Evolutionary conservation across 2,329 filamentous ascomycete genomes (phyloP).

Genomic region (Cyphellophora attinorum): DNA sequence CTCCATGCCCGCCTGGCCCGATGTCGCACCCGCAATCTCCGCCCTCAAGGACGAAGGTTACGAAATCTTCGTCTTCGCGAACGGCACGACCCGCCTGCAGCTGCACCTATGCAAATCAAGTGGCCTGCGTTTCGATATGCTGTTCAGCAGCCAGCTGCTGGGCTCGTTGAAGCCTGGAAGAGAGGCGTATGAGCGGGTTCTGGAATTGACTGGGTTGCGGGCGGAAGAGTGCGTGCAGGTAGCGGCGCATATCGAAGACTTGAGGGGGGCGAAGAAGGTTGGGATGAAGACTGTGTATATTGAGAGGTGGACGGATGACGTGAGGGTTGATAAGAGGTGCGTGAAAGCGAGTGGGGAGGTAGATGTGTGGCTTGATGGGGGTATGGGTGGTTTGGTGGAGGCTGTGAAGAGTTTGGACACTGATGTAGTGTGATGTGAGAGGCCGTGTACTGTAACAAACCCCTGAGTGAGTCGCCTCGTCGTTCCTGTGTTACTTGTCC

Average conservation of each 20-base stretch:
- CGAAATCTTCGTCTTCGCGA: constrained; percentile 43
- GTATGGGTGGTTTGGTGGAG: too few species aligned
- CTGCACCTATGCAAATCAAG: constrained; percentile 42
- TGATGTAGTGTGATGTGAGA: too few species aligned
- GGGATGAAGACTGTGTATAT: constrained; percentile 47
- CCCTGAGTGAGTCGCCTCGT: too few species aligned
- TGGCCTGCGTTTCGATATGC: constrained; percentile 39
- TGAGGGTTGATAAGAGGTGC: too few species aligned
- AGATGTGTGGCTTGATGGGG: too few species aligned
- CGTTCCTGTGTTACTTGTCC: too few species aligned
- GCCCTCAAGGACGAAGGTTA: constrained; percentile 27
- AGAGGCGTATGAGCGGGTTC: constrained; percentile 35
- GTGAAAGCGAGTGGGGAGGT: too few species aligned
- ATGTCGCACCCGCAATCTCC: constrained; percentile 35
- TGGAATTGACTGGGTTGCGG: constrained; percentile 34
- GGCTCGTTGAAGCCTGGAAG: constrained; percentile 40
- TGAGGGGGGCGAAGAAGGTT: constrained; percentile 36
- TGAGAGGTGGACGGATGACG: constrained; percentile 46
- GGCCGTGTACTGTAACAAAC: too few species aligned
- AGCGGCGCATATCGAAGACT: constrained; percentile 46
- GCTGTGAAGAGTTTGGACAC: too few species aligned
- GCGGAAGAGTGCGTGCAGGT: constrained; percentile 39
- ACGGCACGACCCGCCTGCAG: constrained; percentile 46
- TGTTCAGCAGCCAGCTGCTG: constrained; percentile 44
- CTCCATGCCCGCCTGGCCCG: constrained; percentile 41